Percentiles rank a stretch among this genome's conserved stretches.
Conservation (phyloP, 2,329 filamentous ascomycete species). For the Rhinocladiella similis region DNA sequence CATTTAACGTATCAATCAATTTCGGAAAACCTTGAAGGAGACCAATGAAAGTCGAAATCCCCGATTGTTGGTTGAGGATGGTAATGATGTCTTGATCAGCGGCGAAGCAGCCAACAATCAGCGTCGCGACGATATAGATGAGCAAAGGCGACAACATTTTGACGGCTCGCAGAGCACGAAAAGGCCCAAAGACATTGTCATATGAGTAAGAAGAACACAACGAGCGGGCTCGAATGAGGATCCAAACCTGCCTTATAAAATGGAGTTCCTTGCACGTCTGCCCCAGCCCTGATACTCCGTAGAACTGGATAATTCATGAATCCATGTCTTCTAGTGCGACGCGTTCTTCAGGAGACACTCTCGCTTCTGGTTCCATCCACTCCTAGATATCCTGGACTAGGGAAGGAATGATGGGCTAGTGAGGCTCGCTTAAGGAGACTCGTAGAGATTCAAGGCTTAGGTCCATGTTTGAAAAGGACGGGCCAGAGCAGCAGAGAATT, state of each 20-base stretch:
- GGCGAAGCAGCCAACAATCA: constrained; percentile 6
- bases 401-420: neutral
- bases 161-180: constrained; percentile 7
- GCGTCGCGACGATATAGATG: constrained; percentile 1
- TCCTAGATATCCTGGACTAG: neutral
- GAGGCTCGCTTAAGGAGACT: neutral
- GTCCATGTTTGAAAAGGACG: no score
- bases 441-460: neutral
- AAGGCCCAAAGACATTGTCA: constrained; percentile 12
- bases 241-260: constrained; percentile 14
- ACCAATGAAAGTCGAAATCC: constrained; percentile 22
- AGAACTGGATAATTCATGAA: neutral
- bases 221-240: constrained; percentile 20
- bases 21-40: constrained; percentile 18
- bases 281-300: neutral
- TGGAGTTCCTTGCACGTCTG: neutral
- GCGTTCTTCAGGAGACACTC: constrained; percentile 2
- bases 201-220: constrained; percentile 12
- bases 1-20: constrained; percentile 24
- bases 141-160: constrained; percentile 14
- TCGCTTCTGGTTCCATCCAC: neutral
- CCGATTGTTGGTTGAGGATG: constrained; percentile 22
- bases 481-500: no score
- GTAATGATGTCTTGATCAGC: constrained; percentile 25
- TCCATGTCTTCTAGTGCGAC: neutral